Evolutionary conservation across 345 rosid genomes (phyloP), one percentile per base, ranked within the genome.

Genomic region (Citrus medica): DNA sequence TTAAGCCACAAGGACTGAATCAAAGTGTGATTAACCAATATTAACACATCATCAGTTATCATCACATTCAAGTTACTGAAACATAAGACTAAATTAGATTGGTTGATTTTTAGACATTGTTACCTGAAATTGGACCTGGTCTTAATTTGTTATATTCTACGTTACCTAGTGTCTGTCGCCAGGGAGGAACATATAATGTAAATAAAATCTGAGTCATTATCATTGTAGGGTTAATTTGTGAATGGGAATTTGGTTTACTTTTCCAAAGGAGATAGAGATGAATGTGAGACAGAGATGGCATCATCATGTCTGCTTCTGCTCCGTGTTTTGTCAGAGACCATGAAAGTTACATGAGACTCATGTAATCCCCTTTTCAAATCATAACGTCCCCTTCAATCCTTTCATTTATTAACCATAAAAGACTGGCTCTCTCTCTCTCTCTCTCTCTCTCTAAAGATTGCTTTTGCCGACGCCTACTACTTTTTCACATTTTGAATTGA

Each of bases 1-100:
- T 79, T 25, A 77, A 77, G 59, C 73, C 75, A 48, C 78, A 55
- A 71, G 77, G 74, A 70, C 69, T 79, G 27, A 62, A 60, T 65
- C 79, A 76, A 71, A 83, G 78, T 37, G 76, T 78, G 21, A 69
- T 46, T 71, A 69, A 82, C 78, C 77, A 37, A 71, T 82, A 69
- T 37, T 69, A 62, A 67, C 58, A 53, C 58, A 53, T 53, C 58
- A 17, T 53, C 58, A 53, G 58, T 53, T 53, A 4, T 17, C 22
- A 6, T 71, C 76, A 68, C 22, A 60, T 46, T 68, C 64, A 60
- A 74, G 82, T 55, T 55, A 56, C 70, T 8, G 51, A 27, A 67
- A 14, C 5, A 9, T 46, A 4, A 46, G 51, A 46, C 51, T 46
- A 3, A 66, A 35, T 30, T 42, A 59, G 63, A 37, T 51, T 51